Evolutionary conservation across 129 eudicot genomes (phyloP), one percentile per base, ranked within the genome.

Genomic region (Scalesia atractyloides): DNA sequence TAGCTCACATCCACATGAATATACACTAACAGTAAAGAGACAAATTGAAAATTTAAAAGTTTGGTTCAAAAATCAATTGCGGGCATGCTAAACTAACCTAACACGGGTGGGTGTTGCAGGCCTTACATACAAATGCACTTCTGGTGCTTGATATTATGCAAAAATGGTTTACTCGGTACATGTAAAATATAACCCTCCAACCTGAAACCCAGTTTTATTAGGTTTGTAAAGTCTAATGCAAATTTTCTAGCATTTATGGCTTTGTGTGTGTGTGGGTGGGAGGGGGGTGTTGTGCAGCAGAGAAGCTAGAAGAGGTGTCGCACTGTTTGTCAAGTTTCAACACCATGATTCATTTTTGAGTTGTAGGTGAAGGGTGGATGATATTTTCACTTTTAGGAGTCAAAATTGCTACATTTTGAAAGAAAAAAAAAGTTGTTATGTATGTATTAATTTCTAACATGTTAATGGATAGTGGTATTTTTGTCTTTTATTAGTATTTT

Each of bases 121-220:
- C 98, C 15, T 78, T 93, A 72, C 98, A 93, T 83, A 95, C 98
- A 12, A 93, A 93, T 64, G 96, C 97, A 12, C 95, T 89, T 53
- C 96, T 97, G 3, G 98, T 93, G 80, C 97, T 93, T 69, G 98
- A 93, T 79, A 85, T n/a, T 87, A 97, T 93, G 98, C 95, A 93
- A 89, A 70, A 93, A 75, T 93, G 98, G 98, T 75, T 93, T 82
- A 92, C 96, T 54, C 96, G 89, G 77, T 89, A 93, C 81, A 93
- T 93, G 98, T 93, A 80, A 82, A 1, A 19, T 58, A 57, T 9
- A 48, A 53, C 47, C 46, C 13, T 9, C 36, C 58, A 6, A 44
- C 33, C n/a, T 4, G 37, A 59, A 11, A 73, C 46, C 69, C 18
- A 5, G 19, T 69, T 69, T 39, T 16, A 11, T 70, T 44, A 70